phyloP scores from a whole-genome alignment of 2,329 filamentous ascomycete genomes.

The Fusarium proliferatum region DNA sequence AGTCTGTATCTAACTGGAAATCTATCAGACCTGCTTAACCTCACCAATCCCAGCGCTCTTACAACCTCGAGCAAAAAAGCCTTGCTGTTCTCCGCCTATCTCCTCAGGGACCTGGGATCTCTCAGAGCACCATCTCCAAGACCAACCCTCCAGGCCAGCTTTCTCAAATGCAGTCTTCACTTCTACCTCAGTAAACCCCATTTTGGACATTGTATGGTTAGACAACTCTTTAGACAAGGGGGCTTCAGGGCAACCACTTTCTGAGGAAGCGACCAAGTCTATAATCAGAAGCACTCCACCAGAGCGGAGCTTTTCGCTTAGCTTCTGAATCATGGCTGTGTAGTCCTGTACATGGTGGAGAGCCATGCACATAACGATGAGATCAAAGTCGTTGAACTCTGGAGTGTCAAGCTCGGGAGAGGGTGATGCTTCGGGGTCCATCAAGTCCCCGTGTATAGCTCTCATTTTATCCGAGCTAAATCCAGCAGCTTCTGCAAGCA shows the following conservation, averaged over 20 bases:
- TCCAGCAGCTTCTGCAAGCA: neutral
- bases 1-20: too few relatives aligned
- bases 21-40: neutral
- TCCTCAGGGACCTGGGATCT: neutral
- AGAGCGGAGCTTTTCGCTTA: neutral
- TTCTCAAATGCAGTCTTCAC: neutral
- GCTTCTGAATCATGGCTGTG: neutral
- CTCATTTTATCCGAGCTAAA: neutral
- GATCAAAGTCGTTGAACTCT: neutral
- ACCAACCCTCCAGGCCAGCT: neutral
- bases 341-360: neutral
- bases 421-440: neutral
- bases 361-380: neutral
- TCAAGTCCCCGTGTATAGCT: neutral
- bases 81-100: neutral
- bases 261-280: neutral
- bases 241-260: neutral
- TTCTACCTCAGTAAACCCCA: neutral
- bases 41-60: accelerated
- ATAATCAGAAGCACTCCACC: neutral
- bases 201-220: neutral
- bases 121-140: neutral
- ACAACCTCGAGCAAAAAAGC: neutral
- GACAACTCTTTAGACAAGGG: neutral
- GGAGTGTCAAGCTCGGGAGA: neutral